Percentiles rank a stretch among this genome's conserved stretches.
phyloP scores from a whole-genome alignment of 2,329 filamentous ascomycete species.

The Trichoderma semiorbis region DNA sequence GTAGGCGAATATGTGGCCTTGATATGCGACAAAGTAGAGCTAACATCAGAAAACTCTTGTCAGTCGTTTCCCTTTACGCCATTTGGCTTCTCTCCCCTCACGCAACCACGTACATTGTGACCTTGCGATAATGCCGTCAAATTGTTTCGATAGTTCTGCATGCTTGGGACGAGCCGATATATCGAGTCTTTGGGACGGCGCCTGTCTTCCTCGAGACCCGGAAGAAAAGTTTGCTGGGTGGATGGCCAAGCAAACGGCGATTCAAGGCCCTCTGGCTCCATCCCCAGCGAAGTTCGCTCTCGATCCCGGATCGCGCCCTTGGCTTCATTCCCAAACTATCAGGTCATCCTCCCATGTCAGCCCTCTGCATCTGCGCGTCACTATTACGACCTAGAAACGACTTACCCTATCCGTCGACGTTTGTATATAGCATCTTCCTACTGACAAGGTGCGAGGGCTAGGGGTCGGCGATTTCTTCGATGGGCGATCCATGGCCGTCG shows the following conservation, averaged over 20 bases:
- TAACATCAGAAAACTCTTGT: constrained; percentile 25
- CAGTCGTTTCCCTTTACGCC: not conserved
- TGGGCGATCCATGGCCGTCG: constrained; percentile 20
- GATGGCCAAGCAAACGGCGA: constrained; percentile 31
- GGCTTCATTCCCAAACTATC: constrained; percentile 38
- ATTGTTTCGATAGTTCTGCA: constrained; percentile 49
- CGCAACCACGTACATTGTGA: constrained; percentile 44
- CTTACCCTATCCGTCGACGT: constrained; percentile 37
- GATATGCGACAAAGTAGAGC: constrained; percentile 61
- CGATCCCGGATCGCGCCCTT: constrained; percentile 34
- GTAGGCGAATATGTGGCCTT: constrained; percentile 56
- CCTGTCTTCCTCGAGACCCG: constrained; percentile 25
- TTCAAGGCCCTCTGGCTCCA: constrained; percentile 25
- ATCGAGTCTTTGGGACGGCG: constrained; percentile 24
- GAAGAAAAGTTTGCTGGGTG: not conserved
- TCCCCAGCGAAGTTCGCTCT: constrained; percentile 30
- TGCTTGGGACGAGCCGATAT: constrained; percentile 31
- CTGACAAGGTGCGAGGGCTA: constrained; percentile 23
- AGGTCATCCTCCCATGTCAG: not conserved
- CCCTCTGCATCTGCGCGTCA: not conserved
- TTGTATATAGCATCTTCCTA: constrained; percentile 38
- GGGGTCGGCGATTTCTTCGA: not conserved
- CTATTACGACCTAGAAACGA: not conserved
- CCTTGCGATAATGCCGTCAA: constrained; percentile 56
- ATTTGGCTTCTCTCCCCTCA: not conserved